Base-by-base conservation (phyloP, 2,329 filamentous ascomycete species). In the Fusarium sp. region DNA sequence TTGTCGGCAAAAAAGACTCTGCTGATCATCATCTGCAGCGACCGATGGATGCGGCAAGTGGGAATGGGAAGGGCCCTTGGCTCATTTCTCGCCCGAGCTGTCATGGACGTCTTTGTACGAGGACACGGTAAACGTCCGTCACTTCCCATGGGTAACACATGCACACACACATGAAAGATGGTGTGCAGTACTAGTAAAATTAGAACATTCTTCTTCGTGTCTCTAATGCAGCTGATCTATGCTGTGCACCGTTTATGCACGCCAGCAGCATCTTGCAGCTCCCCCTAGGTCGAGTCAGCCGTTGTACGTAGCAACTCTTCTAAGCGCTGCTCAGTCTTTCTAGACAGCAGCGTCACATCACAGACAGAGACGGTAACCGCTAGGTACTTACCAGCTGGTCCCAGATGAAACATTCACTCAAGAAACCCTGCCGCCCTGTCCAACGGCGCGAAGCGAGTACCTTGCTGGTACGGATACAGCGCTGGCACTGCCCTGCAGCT, bases 11-110 rank as follows among this genome's bases (percentile, higher is more conserved):
- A 38, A 47, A 38, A 47, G 45, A 22, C 76, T 74, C 70, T 73
- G 76, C 71, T 78, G 76, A 78, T 78, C 76, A 65, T 78, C 74
- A 78, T 78, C 66, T 77, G 63, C 63, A 68, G 61, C 63, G n/a
- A 35, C 58, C 33, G 27, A 68, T 56, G 65, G 60, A 67, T 65
- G 50, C 63, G 54, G 25, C 33, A 38, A 52, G 45, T 66, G 72
- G 59, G 47, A 61, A 69, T 22, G 50, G 38, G 22, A 12, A 15
- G 43, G 14, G 14, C 37, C 47, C 54, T 52, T 75, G 66, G 38
- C 52, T 68, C 67, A 63, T 75, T 58, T 65, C 60, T 57, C 33
- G 20, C 40, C 25, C 54, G 50, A 47, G 27, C 59, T 38, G 50
- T 56, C 47, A 56, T 32, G 10, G 17, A 58, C 22, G 20, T 25